phyloP scores from a whole-genome alignment of 208 protist genomes.

The Acanthamoeba lenticulata region DNA sequence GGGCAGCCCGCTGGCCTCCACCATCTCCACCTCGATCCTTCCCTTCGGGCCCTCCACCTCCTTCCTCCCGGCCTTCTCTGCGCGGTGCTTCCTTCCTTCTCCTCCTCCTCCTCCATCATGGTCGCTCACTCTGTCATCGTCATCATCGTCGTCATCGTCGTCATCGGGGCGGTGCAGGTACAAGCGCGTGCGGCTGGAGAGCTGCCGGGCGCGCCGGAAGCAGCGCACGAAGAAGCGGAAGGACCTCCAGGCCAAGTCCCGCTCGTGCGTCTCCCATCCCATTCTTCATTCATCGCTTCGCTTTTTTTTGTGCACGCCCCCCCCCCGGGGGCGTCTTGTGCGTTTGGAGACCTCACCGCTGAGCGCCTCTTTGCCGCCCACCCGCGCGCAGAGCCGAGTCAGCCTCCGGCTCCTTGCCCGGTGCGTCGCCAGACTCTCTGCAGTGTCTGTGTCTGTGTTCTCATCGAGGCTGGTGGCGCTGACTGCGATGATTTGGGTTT shows the following conservation, averaged over 20 bases:
- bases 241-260: neutral
- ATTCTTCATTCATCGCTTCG: too few relatives aligned
- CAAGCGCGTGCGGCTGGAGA: conserved; percentile 22
- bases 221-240: neutral
- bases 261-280: neutral
- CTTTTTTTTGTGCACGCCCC: too few relatives aligned
- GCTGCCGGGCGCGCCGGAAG: neutral
- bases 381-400: too few relatives aligned
- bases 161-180: too few relatives aligned
- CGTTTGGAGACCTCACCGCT: too few relatives aligned
- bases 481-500: too few relatives aligned
- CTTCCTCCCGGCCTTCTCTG: conserved; percentile 21
- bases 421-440: too few relatives aligned
- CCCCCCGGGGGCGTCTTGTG: too few relatives aligned
- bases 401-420: too few relatives aligned
- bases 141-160: too few relatives aligned
- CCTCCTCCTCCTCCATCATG: neutral
- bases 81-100: neutral
- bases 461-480: neutral
- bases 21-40: neutral
- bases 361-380: too few relatives aligned
- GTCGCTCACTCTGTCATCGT: neutral
- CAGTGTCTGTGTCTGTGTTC: neutral
- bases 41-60: neutral
- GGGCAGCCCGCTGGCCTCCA: neutral